Conservation (phyloP, 2,329 filamentous ascomycete species). For the Cladophialophora carrionii region DNA sequence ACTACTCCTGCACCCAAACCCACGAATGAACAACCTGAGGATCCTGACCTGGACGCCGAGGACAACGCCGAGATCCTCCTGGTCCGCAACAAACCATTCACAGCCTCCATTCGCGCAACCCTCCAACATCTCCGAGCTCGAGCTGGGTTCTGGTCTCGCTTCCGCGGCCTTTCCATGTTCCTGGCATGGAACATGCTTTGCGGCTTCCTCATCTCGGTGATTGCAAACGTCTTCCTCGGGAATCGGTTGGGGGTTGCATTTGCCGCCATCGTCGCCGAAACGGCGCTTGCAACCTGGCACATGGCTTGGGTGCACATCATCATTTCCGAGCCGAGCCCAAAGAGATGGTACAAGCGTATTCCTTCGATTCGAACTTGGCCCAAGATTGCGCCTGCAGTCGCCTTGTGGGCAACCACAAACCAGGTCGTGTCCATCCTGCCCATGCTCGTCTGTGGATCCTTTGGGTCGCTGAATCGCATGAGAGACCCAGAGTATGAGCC, state of each 20-base stretch:
- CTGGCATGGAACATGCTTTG: slow-evolving; percentile 54
- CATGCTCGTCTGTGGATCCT: slow-evolving; percentile 50
- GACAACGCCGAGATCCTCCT: slow-evolving; percentile 53
- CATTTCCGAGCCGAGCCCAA: slow-evolving; percentile 69
- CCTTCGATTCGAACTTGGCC: slow-evolving; percentile 67
- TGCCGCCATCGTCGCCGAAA: slow-evolving; percentile 59
- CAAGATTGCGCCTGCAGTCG: slow-evolving; percentile 70
- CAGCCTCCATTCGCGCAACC: slow-evolving; percentile 61
- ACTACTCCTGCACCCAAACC: slow-evolving; percentile 39
- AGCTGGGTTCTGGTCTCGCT: slow-evolving; percentile 67
- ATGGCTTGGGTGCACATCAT: slow-evolving; percentile 85
- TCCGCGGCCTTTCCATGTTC: slow-evolving; percentile 67
- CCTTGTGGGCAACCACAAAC: slow-evolving; percentile 63
- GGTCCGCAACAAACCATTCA: slow-evolving; percentile 62
- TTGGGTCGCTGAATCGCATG: slow-evolving; percentile 54
- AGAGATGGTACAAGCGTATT: slow-evolving; percentile 70
- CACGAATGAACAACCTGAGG: slow-evolving; percentile 22
- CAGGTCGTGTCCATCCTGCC: slow-evolving; percentile 49
- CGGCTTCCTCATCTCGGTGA: slow-evolving; percentile 49
- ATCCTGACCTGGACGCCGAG: slow-evolving; percentile 38
- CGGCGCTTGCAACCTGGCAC: slow-evolving; percentile 69
- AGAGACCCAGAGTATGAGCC: slow-evolving; percentile 40
- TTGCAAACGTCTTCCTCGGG: slow-evolving; percentile 51
- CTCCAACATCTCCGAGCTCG: slow-evolving; percentile 64
- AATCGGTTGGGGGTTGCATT: slow-evolving; percentile 54